Evolutionary conservation across 345 rosid species (phyloP).

Genomic region (Dimocarpus longan): DNA sequence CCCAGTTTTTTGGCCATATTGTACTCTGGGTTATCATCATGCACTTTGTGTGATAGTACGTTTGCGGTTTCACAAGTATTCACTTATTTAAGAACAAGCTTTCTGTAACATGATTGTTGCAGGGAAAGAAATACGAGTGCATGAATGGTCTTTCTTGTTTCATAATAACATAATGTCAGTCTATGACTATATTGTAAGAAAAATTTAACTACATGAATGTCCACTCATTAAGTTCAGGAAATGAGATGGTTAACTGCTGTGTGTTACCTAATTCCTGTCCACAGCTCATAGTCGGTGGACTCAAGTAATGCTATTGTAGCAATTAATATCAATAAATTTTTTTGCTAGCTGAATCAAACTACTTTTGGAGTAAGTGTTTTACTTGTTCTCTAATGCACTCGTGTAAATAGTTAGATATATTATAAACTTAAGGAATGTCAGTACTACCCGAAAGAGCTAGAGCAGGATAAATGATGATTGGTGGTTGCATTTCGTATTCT

Average conservation of each 20-base stretch:
- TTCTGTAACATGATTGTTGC: background rate
- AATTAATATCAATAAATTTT: background rate
- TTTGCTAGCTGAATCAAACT: slow-evolving; percentile 2
- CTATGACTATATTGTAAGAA: background rate
- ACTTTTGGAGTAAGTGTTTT: background rate
- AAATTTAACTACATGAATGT: background rate
- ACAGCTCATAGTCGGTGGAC: background rate
- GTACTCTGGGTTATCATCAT: background rate
- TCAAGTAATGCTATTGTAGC: background rate
- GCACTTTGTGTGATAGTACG: background rate
- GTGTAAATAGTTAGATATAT: background rate
- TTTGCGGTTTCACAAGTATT: background rate
- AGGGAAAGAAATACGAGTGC: background rate
- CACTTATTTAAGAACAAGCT: slow-evolving; percentile 2
- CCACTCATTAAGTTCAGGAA: background rate
- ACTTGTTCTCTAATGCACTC: background rate
- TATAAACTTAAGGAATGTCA: background rate
- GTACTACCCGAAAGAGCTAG: background rate
- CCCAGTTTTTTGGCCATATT: too few species aligned
- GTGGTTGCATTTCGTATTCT: slow-evolving; percentile 18
- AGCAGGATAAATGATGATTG: background rate
- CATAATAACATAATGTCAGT: background rate
- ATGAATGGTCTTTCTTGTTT: background rate
- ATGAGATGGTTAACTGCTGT: background rate
- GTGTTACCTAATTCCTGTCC: background rate